phyloP scores from a whole-genome alignment of 176 grass and related monocot species.

The Tillandsia leiboldiana region DNA sequence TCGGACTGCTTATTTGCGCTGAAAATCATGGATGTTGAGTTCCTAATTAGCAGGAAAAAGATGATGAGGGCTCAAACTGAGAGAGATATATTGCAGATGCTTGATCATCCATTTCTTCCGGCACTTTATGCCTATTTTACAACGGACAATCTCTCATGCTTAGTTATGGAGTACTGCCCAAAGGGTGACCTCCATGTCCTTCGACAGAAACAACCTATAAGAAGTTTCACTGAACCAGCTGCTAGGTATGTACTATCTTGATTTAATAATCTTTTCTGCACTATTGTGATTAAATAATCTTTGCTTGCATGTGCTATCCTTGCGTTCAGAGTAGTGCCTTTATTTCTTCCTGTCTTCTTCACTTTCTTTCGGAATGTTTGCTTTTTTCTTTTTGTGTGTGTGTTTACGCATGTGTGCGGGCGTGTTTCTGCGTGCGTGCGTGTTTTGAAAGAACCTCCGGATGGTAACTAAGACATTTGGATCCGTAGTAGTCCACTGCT shows the following conservation, averaged over 20 bases:
- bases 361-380: too few species aligned
- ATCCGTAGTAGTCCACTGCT: too few species aligned
- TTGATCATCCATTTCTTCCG: conserved; percentile 94
- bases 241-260: conserved; percentile 47
- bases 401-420: too few species aligned
- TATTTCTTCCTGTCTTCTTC: too few species aligned
- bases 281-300: too few species aligned
- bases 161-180: conserved; percentile 97
- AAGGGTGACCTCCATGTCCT: conserved; percentile 93
- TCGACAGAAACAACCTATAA: conserved; percentile 76
- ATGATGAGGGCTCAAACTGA: conserved; percentile 90
- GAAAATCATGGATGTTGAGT: conserved; percentile 98
- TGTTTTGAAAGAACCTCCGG: too few species aligned
- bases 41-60: conserved; percentile 79
- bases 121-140: conserved; percentile 92
- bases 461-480: too few species aligned
- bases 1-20: conserved; percentile 90
- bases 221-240: conserved; percentile 70
- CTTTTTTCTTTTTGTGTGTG: too few species aligned
- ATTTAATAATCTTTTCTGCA: background rate
- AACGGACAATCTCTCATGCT: conserved; percentile 88
- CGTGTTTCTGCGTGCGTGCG: too few species aligned
- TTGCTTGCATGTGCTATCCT: too few species aligned
- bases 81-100: conserved; percentile 92
- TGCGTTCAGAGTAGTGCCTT: too few species aligned